These are phyloP conservation scores for Candida boidinii DNA, from an alignment of 805 yeast species.

Conservation along the genomic window DNA sequence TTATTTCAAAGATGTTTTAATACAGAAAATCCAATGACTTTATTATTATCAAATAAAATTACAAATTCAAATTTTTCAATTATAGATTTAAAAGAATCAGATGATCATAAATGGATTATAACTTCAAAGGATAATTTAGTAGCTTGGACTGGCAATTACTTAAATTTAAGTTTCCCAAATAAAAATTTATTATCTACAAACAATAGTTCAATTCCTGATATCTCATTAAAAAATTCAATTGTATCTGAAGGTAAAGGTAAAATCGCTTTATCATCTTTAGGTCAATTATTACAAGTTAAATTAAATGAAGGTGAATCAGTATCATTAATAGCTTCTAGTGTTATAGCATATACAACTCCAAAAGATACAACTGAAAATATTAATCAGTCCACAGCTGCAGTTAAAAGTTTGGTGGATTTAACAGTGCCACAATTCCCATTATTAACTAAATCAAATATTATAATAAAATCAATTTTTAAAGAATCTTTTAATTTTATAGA, in stretches of 20 bases:
- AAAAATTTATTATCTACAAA: neutral
- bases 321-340: slow-evolving; percentile 28
- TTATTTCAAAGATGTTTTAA: slow-evolving; percentile 28
- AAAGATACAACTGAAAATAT: slow-evolving; percentile 3
- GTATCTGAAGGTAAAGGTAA: slow-evolving; percentile 29
- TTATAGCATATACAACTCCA: slow-evolving; percentile 27
- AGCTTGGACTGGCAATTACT: slow-evolving; percentile 39
- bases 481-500: neutral
- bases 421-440: slow-evolving; percentile 15
- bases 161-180: slow-evolving; percentile 13
- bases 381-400: slow-evolving; percentile 1
- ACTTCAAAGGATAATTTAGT: slow-evolving; percentile 26
- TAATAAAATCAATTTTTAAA: neutral
- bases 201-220: slow-evolving; percentile 5
- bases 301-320: slow-evolving; percentile 29
- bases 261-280: slow-evolving; percentile 30
- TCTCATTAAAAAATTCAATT: slow-evolving; percentile 15
- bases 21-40: slow-evolving; percentile 19
- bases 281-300: slow-evolving; percentile 29
- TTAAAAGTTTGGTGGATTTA: slow-evolving; percentile 15
- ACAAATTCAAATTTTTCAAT: slow-evolving; percentile 27
- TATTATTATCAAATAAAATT: slow-evolving; percentile 27
- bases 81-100: slow-evolving; percentile 16
- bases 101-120: slow-evolving; percentile 26
- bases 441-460: neutral